Conservation (phyloP, 257 asterid genomes). For the Gardenia jasminoides region DNA sequence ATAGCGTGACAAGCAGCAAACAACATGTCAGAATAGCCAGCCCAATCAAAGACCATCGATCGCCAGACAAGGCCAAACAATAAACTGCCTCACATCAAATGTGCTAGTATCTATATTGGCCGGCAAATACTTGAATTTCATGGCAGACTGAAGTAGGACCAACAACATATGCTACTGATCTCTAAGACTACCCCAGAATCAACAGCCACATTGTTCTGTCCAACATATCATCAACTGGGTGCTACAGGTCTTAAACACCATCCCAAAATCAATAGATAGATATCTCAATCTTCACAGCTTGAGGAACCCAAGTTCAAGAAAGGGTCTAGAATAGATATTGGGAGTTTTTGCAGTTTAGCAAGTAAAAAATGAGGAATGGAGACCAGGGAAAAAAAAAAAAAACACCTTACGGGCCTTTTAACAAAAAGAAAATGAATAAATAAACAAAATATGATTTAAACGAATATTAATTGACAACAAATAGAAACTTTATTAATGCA, state of each 20-base stretch:
- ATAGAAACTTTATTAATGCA: not conserved
- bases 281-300: not conserved
- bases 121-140: not conserved
- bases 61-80: not conserved
- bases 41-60: no score
- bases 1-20: constrained; percentile 10
- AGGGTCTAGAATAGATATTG: not conserved
- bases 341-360: not conserved
- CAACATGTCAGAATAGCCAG: not conserved
- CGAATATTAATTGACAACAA: not conserved
- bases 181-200: not conserved
- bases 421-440: no score
- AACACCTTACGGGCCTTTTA: not conserved
- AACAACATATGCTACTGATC: not conserved
- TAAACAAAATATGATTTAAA: not conserved
- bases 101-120: not conserved
- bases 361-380: not conserved
- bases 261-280: not conserved
- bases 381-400: not conserved
- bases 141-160: not conserved
- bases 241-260: not conserved
- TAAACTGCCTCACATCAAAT: not conserved
- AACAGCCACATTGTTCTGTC: not conserved
- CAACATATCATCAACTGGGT: not conserved
- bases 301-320: not conserved